These are phyloP conservation scores for Penicillium cataractarum DNA, from an alignment of 495 filamentous ascomycete genomes.

Conservation along the genomic window DNA sequence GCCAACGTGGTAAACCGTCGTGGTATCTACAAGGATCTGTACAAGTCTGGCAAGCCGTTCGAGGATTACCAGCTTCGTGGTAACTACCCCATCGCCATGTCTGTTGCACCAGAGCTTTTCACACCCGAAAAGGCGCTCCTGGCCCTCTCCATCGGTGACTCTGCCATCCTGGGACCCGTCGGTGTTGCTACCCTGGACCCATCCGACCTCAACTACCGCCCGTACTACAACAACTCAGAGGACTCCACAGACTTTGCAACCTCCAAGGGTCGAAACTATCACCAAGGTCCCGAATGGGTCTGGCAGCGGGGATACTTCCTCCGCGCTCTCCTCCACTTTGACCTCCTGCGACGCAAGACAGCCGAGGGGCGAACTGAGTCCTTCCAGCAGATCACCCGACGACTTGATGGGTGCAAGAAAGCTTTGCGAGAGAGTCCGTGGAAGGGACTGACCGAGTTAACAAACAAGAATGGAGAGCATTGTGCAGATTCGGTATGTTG, in stretches of 20 bases:
- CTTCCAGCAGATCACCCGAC: slow-evolving; percentile 88
- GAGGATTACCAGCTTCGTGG: slow-evolving; percentile 96
- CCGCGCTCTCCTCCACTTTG: slow-evolving; percentile 86
- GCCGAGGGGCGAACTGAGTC: slow-evolving; percentile 72
- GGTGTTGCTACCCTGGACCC: slow-evolving; percentile 98
- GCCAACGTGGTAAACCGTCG: slow-evolving; percentile 76
- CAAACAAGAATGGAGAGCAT: slow-evolving; percentile 80
- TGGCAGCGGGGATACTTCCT: slow-evolving; percentile 97
- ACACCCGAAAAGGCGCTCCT: slow-evolving; percentile 71
- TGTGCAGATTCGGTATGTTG: slow-evolving; percentile 84
- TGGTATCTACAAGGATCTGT: slow-evolving; percentile 98
- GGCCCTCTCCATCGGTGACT: slow-evolving; percentile 78
- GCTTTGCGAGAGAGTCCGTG: slow-evolving; percentile 76
- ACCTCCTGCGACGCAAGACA: slow-evolving; percentile 70
- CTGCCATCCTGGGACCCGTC: slow-evolving; percentile 77
- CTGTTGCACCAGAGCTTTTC: slow-evolving; percentile 88
- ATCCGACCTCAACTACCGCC: slow-evolving; percentile 85
- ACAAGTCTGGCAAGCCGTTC: slow-evolving; percentile 87
- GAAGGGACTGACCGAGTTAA: slow-evolving; percentile 93
- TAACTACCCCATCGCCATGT: slow-evolving; percentile 97
- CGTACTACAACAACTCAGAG: slow-evolving; percentile 92
- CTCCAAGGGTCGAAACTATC: slow-evolving; percentile 93
- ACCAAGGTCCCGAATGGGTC: slow-evolving; percentile 99
- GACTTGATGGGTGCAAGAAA: slow-evolving; percentile 79
- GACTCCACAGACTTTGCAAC: slow-evolving; percentile 88